These are phyloP conservation scores for Phytophthora ohioensis DNA, from an alignment of 352 stramenopile genomes.

Conservation along the genomic window DNA sequence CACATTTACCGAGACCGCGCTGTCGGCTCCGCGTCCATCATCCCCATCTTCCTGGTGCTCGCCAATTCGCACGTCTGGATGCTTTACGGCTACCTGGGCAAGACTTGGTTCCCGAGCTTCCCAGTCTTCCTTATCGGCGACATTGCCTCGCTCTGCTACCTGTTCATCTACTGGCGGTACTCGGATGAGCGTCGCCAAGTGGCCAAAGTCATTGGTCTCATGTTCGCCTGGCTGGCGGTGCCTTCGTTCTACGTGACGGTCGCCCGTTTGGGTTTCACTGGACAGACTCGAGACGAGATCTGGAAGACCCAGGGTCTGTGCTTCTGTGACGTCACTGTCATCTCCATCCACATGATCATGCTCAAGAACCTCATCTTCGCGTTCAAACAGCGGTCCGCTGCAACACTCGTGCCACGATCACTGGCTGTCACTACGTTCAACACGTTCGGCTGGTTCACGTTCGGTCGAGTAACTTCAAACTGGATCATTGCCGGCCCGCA, in stretches of 20 bases:
- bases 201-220: slow-evolving; percentile 18
- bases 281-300: slow-evolving; percentile 34
- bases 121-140: slow-evolving; percentile 50
- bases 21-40: slow-evolving; percentile 30
- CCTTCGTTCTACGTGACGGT: slow-evolving; percentile 40
- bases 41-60: slow-evolving; percentile 39
- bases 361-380: slow-evolving; percentile 50
- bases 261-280: slow-evolving; percentile 33
- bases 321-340: slow-evolving; percentile 42
- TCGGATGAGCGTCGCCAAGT: slow-evolving; percentile 27
- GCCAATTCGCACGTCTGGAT: slow-evolving; percentile 46
- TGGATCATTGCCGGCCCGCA: slow-evolving; percentile 66
- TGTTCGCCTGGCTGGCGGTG: slow-evolving; percentile 32
- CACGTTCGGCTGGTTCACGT: slow-evolving; percentile 62
- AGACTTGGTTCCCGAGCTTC: slow-evolving; percentile 50
- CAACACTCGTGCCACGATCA: slow-evolving; percentile 46
- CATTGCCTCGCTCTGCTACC: slow-evolving; percentile 37
- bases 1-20: slow-evolving; percentile 35
- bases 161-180: slow-evolving; percentile 44
- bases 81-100: slow-evolving; percentile 40
- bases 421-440: slow-evolving; percentile 56
- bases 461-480: slow-evolving; percentile 52
- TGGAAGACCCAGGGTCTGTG: slow-evolving; percentile 44
- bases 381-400: slow-evolving; percentile 46
- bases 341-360: slow-evolving; percentile 52